Conservation (phyloP, 2,329 filamentous ascomycete species). For the Trichoderma koningii region DNA sequence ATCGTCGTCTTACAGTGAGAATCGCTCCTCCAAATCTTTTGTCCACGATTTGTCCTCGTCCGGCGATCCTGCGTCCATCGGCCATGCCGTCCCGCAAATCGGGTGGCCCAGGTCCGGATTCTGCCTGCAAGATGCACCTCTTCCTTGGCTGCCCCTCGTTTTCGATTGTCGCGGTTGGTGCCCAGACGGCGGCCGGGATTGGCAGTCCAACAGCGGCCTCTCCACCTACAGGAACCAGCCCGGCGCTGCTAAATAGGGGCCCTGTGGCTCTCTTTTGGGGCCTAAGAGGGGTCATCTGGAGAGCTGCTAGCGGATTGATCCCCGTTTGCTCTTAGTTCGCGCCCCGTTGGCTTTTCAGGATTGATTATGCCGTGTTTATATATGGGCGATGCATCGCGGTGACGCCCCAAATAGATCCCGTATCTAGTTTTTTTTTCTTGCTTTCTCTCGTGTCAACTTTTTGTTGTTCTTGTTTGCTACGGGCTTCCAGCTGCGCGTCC, state of each 20-base stretch:
- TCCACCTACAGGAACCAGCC: constrained; percentile 17
- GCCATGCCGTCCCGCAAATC: constrained; percentile 23
- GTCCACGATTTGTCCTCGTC: neutral
- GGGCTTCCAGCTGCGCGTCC: neutral
- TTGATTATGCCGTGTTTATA: constrained; percentile 1
- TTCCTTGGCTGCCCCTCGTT: neutral
- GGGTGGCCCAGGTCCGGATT: constrained; percentile 23
- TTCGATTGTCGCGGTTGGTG: constrained; percentile 9
- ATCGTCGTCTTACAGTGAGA: neutral
- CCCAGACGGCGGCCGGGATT: constrained; percentile 18
- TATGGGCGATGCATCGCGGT: constrained; percentile 20
- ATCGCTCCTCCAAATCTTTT: too few relatives aligned
- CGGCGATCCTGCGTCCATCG: neutral
- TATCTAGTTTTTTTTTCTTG: constrained; percentile 1
- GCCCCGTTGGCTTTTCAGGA: constrained; percentile 4
- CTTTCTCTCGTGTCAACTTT: neutral
- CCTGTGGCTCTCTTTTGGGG: constrained; percentile 7
- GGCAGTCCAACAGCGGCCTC: constrained; percentile 13
- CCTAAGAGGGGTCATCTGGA: constrained; percentile 14
- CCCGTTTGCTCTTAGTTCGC: constrained; percentile 4
- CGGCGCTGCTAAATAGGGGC: constrained; percentile 6
- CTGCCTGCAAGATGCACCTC: constrained; percentile 15
- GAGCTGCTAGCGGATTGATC: constrained; percentile 20
- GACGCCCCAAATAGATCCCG: constrained; percentile 8
- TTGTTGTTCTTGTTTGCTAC: too few relatives aligned